Percentiles rank a stretch among this genome's conserved stretches.
These are phyloP conservation scores for Coffea canephora DNA, from an alignment of 257 asterid species.

Conservation along the genomic window DNA sequence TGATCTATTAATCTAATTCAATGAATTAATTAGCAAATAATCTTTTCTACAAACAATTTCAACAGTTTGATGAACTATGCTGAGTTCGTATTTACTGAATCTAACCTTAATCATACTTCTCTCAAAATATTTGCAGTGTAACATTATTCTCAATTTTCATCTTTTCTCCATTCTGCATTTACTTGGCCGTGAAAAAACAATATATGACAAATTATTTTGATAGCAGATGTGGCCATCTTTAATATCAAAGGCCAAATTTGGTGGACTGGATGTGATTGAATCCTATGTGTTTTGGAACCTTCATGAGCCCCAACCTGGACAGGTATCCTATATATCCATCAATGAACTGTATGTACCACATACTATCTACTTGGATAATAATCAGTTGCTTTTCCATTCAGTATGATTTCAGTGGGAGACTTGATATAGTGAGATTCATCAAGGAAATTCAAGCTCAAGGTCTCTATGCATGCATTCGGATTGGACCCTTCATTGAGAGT, in stretches of 20 bases:
- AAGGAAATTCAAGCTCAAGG: conserved; percentile 72
- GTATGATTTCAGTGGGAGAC: conserved; percentile 80
- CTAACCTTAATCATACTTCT: too few species aligned
- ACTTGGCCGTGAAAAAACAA: too few species aligned
- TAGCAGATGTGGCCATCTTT: conserved; percentile 82
- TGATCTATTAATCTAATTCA: too few species aligned
- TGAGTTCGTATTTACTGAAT: too few species aligned
- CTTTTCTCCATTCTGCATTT: too few species aligned
- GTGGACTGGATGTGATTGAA: conserved; percentile 72
- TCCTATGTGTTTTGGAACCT: conserved; percentile 89
- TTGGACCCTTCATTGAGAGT: conserved; percentile 79
- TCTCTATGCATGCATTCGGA: conserved; percentile 72
- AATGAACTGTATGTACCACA: too few species aligned
- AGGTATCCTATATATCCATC: conserved; percentile 29
- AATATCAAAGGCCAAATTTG: conserved; percentile 67
- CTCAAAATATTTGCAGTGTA: too few species aligned
- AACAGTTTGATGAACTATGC: too few species aligned
- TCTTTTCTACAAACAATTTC: neutral
- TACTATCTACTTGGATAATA: too few species aligned
- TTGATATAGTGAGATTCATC: conserved; percentile 58
- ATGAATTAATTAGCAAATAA: neutral
- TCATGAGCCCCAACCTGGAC: conserved; percentile 71
- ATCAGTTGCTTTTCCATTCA: conserved; percentile 9
- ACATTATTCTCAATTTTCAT: too few species aligned
- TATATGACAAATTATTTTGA: neutral